phyloP scores from a whole-genome alignment of 2,329 filamentous ascomycete species.

The Coniochaeta pulveracea region DNA sequence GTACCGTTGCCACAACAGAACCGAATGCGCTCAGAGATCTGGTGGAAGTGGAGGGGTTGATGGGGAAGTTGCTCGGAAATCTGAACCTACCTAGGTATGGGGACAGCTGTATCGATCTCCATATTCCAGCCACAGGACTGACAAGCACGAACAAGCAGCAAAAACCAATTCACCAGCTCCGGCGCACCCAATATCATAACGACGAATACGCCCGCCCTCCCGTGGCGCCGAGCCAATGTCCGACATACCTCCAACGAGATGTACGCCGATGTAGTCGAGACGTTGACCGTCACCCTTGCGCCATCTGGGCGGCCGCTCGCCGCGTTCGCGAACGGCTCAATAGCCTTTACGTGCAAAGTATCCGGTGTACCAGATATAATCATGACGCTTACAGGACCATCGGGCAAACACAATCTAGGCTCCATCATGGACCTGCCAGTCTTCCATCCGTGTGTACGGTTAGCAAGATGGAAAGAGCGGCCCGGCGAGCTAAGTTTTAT shows the following conservation, averaged over 20 bases:
- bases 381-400: slow-evolving; percentile 67
- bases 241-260: slow-evolving; percentile 94
- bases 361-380: slow-evolving; percentile 89
- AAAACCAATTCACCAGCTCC: slow-evolving; percentile 20
- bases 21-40: slow-evolving; percentile 84
- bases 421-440: slow-evolving; percentile 77
- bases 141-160: not conserved
- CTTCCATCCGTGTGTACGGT: slow-evolving; percentile 88
- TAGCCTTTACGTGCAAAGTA: slow-evolving; percentile 90
- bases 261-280: slow-evolving; percentile 92
- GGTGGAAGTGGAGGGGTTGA: slow-evolving; percentile 82
- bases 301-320: slow-evolving; percentile 81
- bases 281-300: slow-evolving; percentile 74
- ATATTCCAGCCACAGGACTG: not conserved
- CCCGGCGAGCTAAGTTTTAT: slow-evolving; percentile 93
- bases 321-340: slow-evolving; percentile 81
- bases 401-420: slow-evolving; percentile 65
- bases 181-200: slow-evolving; percentile 27
- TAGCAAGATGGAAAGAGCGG: slow-evolving; percentile 80
- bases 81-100: slow-evolving; percentile 68
- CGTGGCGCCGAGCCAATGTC: slow-evolving; percentile 87
- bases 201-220: slow-evolving; percentile 47
- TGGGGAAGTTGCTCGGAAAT: slow-evolving; percentile 79
- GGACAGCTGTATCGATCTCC: too few species aligned
- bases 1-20: slow-evolving; percentile 81